Percentiles rank a stretch among this genome's conserved stretches.
These are phyloP conservation scores for Neurospora sp. DNA, from an alignment of 495 filamentous ascomycete genomes.

Conservation along the genomic window DNA sequence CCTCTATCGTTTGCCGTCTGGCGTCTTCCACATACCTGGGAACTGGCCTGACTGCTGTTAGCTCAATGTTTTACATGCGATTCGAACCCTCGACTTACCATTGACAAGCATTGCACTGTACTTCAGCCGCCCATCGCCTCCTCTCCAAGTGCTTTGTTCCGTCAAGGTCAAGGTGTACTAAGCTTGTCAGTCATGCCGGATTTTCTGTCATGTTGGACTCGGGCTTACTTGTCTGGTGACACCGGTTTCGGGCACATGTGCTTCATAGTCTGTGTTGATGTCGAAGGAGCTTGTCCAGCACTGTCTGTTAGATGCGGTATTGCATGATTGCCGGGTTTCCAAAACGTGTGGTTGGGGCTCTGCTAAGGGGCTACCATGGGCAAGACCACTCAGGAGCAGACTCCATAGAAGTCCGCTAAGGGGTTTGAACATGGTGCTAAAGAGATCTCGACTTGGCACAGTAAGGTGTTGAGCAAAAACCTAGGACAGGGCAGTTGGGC, in stretches of 20 bases:
- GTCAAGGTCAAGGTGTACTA: constrained; percentile 33
- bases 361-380: not conserved
- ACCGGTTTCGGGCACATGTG: constrained; percentile 16
- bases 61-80: no score
- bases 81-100: constrained; percentile 7
- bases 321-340: constrained; percentile 20
- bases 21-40: constrained; percentile 8
- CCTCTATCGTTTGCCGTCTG: not conserved
- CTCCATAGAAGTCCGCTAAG: constrained; percentile 5
- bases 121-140: constrained; percentile 36
- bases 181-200: not conserved
- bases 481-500: not conserved
- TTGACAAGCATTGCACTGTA: constrained; percentile 36
- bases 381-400: not conserved
- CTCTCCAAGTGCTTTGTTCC: constrained; percentile 23
- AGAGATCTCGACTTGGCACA: not conserved
- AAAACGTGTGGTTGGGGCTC: not conserved
- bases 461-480: not conserved
- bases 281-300: constrained; percentile 28
- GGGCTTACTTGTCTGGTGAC: constrained; percentile 15
- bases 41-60: constrained; percentile 14
- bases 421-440: not conserved
- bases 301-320: constrained; percentile 24
- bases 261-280: constrained; percentile 28
- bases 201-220: not conserved